A percentile compares a stretch with the other conserved stretches of the same genome.
phyloP scores from a whole-genome alignment of 257 asterid species.

The Solanum gandarillasii region DNA sequence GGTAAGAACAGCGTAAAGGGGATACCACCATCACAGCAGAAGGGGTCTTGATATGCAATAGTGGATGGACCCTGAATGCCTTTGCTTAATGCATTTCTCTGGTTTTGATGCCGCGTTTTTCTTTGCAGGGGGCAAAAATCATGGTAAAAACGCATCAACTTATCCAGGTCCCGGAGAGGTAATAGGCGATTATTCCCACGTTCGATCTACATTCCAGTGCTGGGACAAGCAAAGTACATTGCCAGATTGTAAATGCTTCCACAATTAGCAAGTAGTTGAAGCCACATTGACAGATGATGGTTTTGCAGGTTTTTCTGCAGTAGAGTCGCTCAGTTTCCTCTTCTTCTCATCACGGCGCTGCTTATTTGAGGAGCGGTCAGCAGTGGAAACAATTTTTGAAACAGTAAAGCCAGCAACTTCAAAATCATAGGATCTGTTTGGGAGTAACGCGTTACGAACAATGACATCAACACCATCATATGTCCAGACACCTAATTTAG shows the following conservation, averaged over 20 bases:
- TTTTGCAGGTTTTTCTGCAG: not conserved
- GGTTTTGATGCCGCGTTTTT: not conserved
- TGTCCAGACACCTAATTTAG: conserved; percentile 58
- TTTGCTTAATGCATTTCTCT: not conserved
- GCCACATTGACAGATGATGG: conserved; percentile 2
- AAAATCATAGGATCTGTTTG: conserved; percentile 47
- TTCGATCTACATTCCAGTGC: not conserved
- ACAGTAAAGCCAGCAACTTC: conserved; percentile 80
- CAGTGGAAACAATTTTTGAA: conserved; percentile 61
- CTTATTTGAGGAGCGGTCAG: conserved; percentile 48
- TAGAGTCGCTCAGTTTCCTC: conserved; percentile 14
- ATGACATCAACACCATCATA: conserved; percentile 67
- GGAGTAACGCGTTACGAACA: conserved; percentile 57
- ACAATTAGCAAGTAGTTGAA: not conserved
- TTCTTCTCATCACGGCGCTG: conserved; percentile 20
- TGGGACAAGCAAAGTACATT: not conserved
- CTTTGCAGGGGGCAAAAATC: not conserved
- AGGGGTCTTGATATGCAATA: not conserved
- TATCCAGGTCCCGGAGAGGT: not conserved
- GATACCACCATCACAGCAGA: not conserved
- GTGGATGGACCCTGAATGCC: not conserved
- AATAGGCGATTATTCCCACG: not conserved
- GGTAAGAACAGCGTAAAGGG: not conserved
- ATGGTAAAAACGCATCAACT: not conserved
- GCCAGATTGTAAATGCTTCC: not conserved